These are phyloP conservation scores for Claviceps fusiformis DNA, from an alignment of 2,329 filamentous ascomycete species.

Conservation along the genomic window DNA sequence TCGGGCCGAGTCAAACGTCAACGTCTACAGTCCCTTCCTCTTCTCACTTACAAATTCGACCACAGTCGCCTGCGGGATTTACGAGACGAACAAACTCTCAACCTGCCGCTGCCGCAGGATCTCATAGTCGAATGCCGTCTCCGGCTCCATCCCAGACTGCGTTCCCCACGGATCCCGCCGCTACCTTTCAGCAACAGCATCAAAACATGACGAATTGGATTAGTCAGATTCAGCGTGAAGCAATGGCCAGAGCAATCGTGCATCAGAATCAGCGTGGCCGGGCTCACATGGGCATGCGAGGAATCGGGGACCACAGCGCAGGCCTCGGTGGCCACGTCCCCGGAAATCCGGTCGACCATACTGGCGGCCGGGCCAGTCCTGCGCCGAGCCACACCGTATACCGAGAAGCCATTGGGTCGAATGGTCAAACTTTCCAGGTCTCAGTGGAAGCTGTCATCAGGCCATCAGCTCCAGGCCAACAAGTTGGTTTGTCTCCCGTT, in stretches of 20 bases:
- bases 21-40: conserved; percentile 4
- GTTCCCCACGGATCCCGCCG: conserved; percentile 15
- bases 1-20: neutral
- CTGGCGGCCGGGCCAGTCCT: conserved; percentile 12
- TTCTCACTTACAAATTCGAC: conserved; percentile 11
- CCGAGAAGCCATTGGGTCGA: conserved; percentile 19
- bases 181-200: conserved; percentile 24
- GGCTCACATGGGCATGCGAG: conserved; percentile 26
- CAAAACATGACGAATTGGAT: conserved; percentile 32
- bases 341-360: conserved; percentile 12
- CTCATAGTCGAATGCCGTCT: conserved; percentile 19
- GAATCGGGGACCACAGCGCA: conserved; percentile 21
- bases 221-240: conserved; percentile 33
- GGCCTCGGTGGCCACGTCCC: conserved; percentile 7
- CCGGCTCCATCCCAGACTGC: conserved; percentile 10
- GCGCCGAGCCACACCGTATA: conserved; percentile 17
- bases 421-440: conserved; percentile 22
- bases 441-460: conserved; percentile 23
- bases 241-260: conserved; percentile 25
- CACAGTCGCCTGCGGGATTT: conserved; percentile 16
- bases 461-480: conserved; percentile 7
- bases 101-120: conserved; percentile 13
- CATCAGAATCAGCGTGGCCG: conserved; percentile 30
- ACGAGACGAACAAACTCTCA: conserved; percentile 17
- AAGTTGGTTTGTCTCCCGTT: conserved; percentile 22